Evolutionary conservation across 1,139 yeast genomes (phyloP), one percentile per base, ranked within the genome.

Genomic region (Nakaseomyces nivariensis): DNA sequence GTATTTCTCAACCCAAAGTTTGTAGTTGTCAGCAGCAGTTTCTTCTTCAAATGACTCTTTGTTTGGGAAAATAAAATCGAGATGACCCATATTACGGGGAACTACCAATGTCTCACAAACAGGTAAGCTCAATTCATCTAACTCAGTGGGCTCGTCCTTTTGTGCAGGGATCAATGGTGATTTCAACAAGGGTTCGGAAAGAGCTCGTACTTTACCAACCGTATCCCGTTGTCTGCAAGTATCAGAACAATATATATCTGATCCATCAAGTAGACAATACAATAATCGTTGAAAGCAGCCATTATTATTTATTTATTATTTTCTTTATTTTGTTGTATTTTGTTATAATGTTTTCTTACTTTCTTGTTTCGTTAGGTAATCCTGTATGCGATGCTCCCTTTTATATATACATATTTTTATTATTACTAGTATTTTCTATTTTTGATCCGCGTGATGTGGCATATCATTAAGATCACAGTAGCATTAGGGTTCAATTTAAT

Each of bases 251-350:
- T 81, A 81, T 41, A 78, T 67, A 56, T 71, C 73, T 49, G 34
- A 17, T n/a, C 34, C 34, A 29, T 41, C 44, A 58, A 84, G 79
- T 52, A 80, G 48, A 78, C 76, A 48, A 79, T 72, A 64, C 85
- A 80, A 68, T 76, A 80, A 65, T 79, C 82, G 67, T 79, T 77
- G 64, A 80, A 80, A 42, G 82, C 82, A 41, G 74, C 66, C 74
- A 71, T 71, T 17, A 31, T 46, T 11, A 13, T 11, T 29, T 38
- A 8, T 38, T 25, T 26, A 8, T 1, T 24, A 25, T 24, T 4
- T 36, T 17, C 6, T 36, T 36, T 36, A 13, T 17, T 6, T 25
- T 7, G 13, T 33, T 29, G 31, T 29, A 29, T 7, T 29, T 29
- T 29, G 3, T 17, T 17, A 17, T 17, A 17, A 2, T 17, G 22